Evolutionary conservation across 345 rosid genomes (phyloP), one percentile per base, ranked within the genome.

Genomic region (Populus simonii): DNA sequence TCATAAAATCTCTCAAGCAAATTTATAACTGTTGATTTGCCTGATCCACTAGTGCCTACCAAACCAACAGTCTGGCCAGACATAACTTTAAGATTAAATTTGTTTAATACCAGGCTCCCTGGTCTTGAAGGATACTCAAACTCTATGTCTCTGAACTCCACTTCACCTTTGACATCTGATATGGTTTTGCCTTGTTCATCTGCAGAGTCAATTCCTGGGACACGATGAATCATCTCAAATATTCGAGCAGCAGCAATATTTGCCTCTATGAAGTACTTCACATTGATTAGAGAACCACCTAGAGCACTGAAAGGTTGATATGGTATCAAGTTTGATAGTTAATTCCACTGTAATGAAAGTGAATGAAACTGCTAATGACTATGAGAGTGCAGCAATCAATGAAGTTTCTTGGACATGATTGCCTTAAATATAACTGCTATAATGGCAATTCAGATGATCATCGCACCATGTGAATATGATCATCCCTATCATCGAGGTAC

Each of bases 1-100:
- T 89, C 89, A 76, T 90, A 87, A 72, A 89, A 90, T 68, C 90
- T 85, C 74, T 90, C 88, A 0, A 87, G 85, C 85, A 90, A 81
- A 51, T 89, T 80, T 39, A 90, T 81, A 27, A 86, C 57, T 2
- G 92, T 87, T 43, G 93, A 90, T 80, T 90, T 87, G 69, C 90
- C 90, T 0, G 89, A 90, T 57, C 92, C 91, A 49, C 91, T 89
- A 18, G 85, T 80, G 72, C 94, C 90, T 29, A 89, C 90, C 59
- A 90, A 87, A 17, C 89, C 92, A 13, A 86, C 84, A 4, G 81
- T 85, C 75, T 70, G 83, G 41, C 92, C 88, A 2, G 89, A 84
- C 29, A 29, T 66, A 39, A 89, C 83, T 80, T 71, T 81, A 38
- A 90, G 89, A 81, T 81, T 82, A 75, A 90, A 82, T 38, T 86